Base-by-base conservation (phyloP, 2,329 filamentous ascomycete species). In the Penicillium thymicola region DNA sequence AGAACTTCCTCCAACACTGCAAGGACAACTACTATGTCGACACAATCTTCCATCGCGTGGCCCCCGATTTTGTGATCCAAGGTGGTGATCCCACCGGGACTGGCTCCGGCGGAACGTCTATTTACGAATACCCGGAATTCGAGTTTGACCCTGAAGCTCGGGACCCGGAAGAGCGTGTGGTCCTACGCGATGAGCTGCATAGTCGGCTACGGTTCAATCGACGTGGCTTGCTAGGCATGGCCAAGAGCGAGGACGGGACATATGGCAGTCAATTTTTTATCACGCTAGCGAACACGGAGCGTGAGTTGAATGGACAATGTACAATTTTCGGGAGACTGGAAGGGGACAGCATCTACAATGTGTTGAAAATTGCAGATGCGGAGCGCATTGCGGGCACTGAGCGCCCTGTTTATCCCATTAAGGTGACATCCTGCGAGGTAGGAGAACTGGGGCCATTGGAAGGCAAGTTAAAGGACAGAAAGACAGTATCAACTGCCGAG, bases 261-360 rank as follows among this genome's bases (percentile, higher is more conserved):
- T 97, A 97, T 76, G 90, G 91, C 34, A 96, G 91, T 73, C 94
- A 99, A 75, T 97, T 97, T 80, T 99, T 99, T 78, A 87, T 99
- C 59, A 97, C 94, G 0, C 77, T 99, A 51, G 92, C 86, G 61
- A 80, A 81, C 53, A 92, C 88, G 70, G 81, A 92, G 25, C 87
- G 91, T 27, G 92, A 97, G 78, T 74, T 99, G 68, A 90, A 89
- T 65, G 89, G 88, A 50, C 90, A 90, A 76, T 97, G 97, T 73
- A 97, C 94, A 0, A 78, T 97, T 72, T 97, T 99, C 78, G 94
- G 94, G 18, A 82, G 94, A 55, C 84, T 99, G 43, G 91, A 89
- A 36, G 94, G 93, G 28, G 91, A 97, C 63, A 97, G 93, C 16
- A 94, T 99, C 54, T 99, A 95, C 77, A 97, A 97, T 72, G 74